Conservation (phyloP, 2,329 filamentous ascomycete genomes). For the Phaeosphaeria sp. region DNA sequence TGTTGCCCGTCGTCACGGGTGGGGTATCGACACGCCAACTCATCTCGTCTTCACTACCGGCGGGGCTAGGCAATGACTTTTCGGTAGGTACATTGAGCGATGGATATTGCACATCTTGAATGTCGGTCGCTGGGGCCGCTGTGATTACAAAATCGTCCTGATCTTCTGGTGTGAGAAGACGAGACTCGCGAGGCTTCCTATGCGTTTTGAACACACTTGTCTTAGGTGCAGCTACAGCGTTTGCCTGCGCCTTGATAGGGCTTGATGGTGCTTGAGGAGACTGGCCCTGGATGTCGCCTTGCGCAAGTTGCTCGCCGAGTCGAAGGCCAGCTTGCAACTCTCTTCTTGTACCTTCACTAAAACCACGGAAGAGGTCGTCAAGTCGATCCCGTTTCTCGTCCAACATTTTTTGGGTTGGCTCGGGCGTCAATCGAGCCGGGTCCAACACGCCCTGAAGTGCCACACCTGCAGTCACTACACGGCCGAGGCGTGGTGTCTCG, state of each 20-base stretch:
- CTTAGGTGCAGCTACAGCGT: slow-evolving; percentile 12
- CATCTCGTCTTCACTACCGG: slow-evolving; percentile 42
- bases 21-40: slow-evolving; percentile 39
- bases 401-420: slow-evolving; percentile 27
- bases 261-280: slow-evolving; percentile 24
- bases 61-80: slow-evolving; percentile 37
- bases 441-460: slow-evolving; percentile 47
- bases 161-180: slow-evolving; percentile 46
- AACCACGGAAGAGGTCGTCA: slow-evolving; percentile 48
- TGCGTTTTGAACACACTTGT: slow-evolving; percentile 32
- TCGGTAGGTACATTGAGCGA: slow-evolving; percentile 16
- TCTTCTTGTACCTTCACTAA: slow-evolving; percentile 47
- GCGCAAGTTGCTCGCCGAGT: slow-evolving; percentile 48
- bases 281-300: slow-evolving; percentile 21
- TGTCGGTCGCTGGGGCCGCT: slow-evolving; percentile 14
- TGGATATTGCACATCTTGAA: slow-evolving; percentile 37
- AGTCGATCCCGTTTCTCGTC: slow-evolving; percentile 33
- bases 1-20: slow-evolving; percentile 4
- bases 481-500: slow-evolving; percentile 41
- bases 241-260: slow-evolving; percentile 19
- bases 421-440: slow-evolving; percentile 35
- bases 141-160: slow-evolving; percentile 29
- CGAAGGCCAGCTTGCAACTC: slow-evolving; percentile 48
- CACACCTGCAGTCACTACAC: slow-evolving; percentile 47
- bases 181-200: slow-evolving; percentile 31